Percentiles rank a stretch among this genome's conserved stretches.
These are phyloP conservation scores for Pterothamnion heteromorphum DNA, from an alignment of 31 red algal species.

Conservation along the genomic window DNA sequence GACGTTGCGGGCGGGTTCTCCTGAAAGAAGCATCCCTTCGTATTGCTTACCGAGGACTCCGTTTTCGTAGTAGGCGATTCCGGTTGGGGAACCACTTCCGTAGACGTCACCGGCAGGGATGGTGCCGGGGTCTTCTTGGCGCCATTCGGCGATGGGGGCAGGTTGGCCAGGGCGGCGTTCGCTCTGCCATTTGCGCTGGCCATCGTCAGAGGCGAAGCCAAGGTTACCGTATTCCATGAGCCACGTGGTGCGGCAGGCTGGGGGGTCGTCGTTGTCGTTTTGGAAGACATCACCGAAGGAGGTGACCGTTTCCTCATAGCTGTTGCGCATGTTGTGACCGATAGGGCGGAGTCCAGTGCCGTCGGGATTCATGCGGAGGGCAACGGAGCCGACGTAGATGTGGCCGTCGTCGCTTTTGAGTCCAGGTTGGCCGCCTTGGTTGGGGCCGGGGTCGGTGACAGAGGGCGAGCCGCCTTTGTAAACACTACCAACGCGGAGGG, in stretches of 20 bases:
- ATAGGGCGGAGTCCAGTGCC: background rate
- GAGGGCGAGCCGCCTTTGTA: background rate
- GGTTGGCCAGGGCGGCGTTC: background rate
- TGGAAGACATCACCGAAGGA: background rate
- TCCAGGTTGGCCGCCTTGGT: background rate
- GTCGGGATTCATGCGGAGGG: background rate
- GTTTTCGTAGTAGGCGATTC: background rate
- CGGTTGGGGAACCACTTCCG: background rate
- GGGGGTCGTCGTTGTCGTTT: background rate
- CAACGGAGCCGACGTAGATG: background rate
- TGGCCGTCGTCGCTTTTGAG: background rate
- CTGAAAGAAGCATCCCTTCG: background rate
- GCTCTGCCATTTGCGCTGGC: background rate
- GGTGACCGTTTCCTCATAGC: background rate
- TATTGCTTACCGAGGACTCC: background rate
- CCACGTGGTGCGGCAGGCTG: background rate
- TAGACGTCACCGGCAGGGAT: background rate
- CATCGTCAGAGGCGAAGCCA: background rate
- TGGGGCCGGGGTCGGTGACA: background rate
- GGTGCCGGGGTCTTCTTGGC: background rate
- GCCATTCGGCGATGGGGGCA: background rate
- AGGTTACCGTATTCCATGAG: background rate
- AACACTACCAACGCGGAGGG: background rate
- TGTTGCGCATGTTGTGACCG: background rate
- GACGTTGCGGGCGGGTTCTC: background rate